Conservation (phyloP, 495 filamentous ascomycete species). For the Aspergillus bridgeri region DNA sequence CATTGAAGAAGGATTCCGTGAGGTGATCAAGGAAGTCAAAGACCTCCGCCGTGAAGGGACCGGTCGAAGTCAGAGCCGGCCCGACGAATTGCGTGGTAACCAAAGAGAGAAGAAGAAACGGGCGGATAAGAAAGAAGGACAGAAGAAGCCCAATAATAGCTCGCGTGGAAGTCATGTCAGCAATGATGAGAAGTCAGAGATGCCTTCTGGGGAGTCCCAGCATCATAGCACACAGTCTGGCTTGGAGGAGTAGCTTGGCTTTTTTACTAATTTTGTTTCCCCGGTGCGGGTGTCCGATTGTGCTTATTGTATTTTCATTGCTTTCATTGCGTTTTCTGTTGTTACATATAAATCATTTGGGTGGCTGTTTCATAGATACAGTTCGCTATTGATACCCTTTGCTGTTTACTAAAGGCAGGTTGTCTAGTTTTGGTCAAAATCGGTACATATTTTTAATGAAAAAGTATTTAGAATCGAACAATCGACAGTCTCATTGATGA, state of each 20-base stretch:
- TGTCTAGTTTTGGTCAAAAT: not conserved
- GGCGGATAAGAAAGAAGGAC: constrained; percentile 27
- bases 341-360: constrained; percentile 2
- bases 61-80: constrained; percentile 32
- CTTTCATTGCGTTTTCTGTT: not conserved
- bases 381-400: not conserved
- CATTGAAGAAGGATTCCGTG: constrained; percentile 78
- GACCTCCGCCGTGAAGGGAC: constrained; percentile 42
- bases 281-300: not conserved
- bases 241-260: not conserved
- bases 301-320: not conserved
- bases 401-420: not conserved
- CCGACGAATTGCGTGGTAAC: constrained; percentile 22
- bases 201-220: not conserved
- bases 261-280: not conserved
- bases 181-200: constrained; percentile 17
- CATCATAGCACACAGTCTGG: not conserved
- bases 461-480: too few species aligned
- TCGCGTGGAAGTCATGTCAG: constrained; percentile 17
- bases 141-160: constrained; percentile 23
- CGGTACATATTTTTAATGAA: not conserved
- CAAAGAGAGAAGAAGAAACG: constrained; percentile 31
- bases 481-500: too few species aligned
- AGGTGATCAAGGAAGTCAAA: constrained; percentile 81
- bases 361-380: constrained; percentile 9